Conservation (phyloP, 768 basidiomycete genomes). For the Kwoniella sp. region DNA sequence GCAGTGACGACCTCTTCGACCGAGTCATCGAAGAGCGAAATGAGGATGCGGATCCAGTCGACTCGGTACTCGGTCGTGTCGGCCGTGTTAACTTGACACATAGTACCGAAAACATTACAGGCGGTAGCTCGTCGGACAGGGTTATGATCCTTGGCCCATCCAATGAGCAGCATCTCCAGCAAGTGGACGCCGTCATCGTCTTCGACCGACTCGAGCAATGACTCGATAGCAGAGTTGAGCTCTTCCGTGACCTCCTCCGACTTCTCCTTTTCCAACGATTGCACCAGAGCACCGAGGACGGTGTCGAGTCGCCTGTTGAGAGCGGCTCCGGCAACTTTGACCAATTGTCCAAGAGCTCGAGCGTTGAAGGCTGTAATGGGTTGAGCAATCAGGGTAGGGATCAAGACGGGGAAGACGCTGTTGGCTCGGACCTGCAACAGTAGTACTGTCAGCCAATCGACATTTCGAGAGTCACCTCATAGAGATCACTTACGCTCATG, state of each 20-base stretch:
- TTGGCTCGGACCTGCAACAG: conserved; percentile 76
- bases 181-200: conserved; percentile 88
- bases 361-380: conserved; percentile 97
- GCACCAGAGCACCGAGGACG: conserved; percentile 78
- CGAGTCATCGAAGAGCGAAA: conserved; percentile 78
- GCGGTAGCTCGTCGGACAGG: conserved; percentile 75
- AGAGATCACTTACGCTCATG: conserved; percentile 70
- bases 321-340: conserved; percentile 89
- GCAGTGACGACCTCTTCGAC: conserved; percentile 65
- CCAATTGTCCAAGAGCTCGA: conserved; percentile 82
- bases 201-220: conserved; percentile 73
- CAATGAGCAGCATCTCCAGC: conserved; percentile 82
- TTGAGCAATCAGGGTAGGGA: conserved; percentile 84
- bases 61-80: conserved; percentile 83
- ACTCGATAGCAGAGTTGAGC: conserved; percentile 72
- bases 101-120: conserved; percentile 73
- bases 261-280: conserved; percentile 66
- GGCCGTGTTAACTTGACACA: conserved; percentile 79
- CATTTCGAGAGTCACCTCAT: neutral
- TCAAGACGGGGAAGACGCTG: conserved; percentile 94
- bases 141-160: conserved; percentile 80
- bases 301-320: conserved; percentile 78
- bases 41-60: conserved; percentile 90
- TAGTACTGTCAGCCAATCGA: neutral
- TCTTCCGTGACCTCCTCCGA: conserved; percentile 73